A percentile compares a stretch with the other conserved stretches of the same genome.
Evolutionary conservation across 306 rosid species (phyloP).

Genomic region (Vigna angularis): DNA sequence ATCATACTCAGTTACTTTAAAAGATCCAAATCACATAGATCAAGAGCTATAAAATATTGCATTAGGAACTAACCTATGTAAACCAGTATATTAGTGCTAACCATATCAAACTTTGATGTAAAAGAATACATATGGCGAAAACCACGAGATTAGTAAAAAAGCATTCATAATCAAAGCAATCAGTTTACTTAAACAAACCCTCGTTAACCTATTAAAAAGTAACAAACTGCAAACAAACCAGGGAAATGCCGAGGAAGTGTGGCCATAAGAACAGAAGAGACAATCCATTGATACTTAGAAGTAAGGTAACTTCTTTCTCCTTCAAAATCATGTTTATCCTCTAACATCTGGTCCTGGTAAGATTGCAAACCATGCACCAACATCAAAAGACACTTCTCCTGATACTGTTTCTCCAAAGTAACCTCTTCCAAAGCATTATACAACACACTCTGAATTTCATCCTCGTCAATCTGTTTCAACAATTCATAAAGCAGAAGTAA

Average conservation of each 20-base stretch:
- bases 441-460: slow-evolving; percentile 70
- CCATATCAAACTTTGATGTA: slow-evolving; percentile 4
- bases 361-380: slow-evolving; percentile 82
- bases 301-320: slow-evolving; percentile 61
- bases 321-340: slow-evolving; percentile 54
- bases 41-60: background rate
- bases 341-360: slow-evolving; percentile 55
- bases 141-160: slow-evolving; percentile 29
- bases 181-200: slow-evolving; percentile 12
- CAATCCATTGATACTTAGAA: slow-evolving; percentile 72
- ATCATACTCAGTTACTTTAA: background rate
- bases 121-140: slow-evolving; percentile 12
- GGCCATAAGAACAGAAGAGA: slow-evolving; percentile 88
- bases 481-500: background rate
- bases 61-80: slow-evolving; percentile 11
- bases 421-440: slow-evolving; percentile 81
- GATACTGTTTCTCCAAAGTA: slow-evolving; percentile 76
- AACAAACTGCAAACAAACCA: slow-evolving; percentile 53
- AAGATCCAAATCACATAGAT: background rate
- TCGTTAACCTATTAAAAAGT: slow-evolving; percentile 16
- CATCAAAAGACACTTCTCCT: slow-evolving; percentile 77
- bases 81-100: slow-evolving; percentile 1
- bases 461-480: slow-evolving; percentile 60
- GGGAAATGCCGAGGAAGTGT: slow-evolving; percentile 85
- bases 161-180: slow-evolving; percentile 31